A percentile compares a stretch with the other conserved stretches of the same genome.
Conservation (phyloP, 2,329 filamentous ascomycete genomes). For the Paracoccidioides brasiliensis region DNA sequence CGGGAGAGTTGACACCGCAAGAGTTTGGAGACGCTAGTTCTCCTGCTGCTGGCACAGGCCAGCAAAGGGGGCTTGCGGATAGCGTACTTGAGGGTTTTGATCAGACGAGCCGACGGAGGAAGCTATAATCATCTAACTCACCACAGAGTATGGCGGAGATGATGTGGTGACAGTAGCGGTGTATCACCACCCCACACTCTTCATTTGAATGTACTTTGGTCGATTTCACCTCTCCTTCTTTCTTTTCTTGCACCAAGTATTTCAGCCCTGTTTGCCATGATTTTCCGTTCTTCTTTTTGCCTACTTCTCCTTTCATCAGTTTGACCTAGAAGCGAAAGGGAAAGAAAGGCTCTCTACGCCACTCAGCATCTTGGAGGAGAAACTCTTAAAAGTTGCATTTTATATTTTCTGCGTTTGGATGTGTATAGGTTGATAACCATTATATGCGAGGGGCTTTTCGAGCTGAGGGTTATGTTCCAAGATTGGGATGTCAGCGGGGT, state of each 20-base stretch:
- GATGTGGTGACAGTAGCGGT: neutral
- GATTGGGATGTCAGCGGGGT: no score
- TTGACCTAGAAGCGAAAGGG: neutral
- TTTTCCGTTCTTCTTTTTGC: constrained; percentile 1
- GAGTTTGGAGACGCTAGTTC: constrained; percentile 9
- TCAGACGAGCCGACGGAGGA: constrained; percentile 23
- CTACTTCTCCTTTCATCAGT: neutral
- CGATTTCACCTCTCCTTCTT: neutral
- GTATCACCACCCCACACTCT: neutral
- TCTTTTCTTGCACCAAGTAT: neutral
- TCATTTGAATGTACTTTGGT: neutral
- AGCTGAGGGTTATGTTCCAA: no score
- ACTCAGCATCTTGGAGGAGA: constrained; percentile 2
- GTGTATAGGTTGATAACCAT: neutral
- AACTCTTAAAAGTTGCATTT: neutral
- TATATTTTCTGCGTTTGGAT: neutral
- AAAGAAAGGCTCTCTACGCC: neutral
- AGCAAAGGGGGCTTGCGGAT: constrained; percentile 30
- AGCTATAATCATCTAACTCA: constrained; percentile 8
- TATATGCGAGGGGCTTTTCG: no score
- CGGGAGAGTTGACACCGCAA: constrained; percentile 22
- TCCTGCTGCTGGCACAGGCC: neutral
- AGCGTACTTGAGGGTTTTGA: constrained; percentile 40
- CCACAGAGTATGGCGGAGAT: neutral
- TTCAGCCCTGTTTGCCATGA: neutral